Evolutionary conservation across 2,329 filamentous ascomycete species (phyloP).

Genomic region (Colletotrichum brevisporum): DNA sequence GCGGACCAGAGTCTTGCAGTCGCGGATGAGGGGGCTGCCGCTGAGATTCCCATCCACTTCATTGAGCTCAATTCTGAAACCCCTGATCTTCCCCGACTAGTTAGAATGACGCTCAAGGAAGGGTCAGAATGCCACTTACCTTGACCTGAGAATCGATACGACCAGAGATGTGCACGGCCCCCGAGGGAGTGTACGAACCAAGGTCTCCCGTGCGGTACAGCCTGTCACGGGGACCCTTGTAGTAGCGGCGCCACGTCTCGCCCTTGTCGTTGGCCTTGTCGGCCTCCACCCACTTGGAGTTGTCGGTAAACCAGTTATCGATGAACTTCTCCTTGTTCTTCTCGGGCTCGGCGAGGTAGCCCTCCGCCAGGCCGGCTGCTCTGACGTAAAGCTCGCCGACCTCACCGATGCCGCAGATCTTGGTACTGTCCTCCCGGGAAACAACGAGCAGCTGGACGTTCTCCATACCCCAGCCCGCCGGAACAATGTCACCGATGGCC

Average conservation of each 20-base stretch:
- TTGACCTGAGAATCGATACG: constrained; percentile 93
- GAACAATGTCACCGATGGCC: constrained; percentile 75
- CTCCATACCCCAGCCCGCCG: constrained; percentile 87
- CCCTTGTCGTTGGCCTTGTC: constrained; percentile 11
- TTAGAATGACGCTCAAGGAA: too few relatives aligned
- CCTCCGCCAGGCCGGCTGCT: constrained; percentile 85
- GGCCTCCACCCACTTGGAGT: constrained; percentile 3
- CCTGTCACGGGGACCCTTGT: constrained; percentile 85
- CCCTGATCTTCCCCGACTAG: too few relatives aligned
- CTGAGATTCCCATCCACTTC: constrained; percentile 71
- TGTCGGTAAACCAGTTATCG: constrained; percentile 78
- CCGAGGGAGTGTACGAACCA: constrained; percentile 74
- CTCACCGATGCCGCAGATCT: constrained; percentile 84
- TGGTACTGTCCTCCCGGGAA: constrained; percentile 72
- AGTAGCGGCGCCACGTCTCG: constrained; percentile 84
- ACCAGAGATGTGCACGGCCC: constrained; percentile 81
- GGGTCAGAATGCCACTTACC: constrained; percentile 72
- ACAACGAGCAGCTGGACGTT: constrained; percentile 92
- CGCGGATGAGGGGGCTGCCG: constrained; percentile 12
- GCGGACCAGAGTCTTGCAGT: constrained; percentile 77
- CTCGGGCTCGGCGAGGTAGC: constrained; percentile 48
- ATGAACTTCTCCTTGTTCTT: constrained; percentile 82
- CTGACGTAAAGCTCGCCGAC: constrained; percentile 88
- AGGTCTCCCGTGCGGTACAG: constrained; percentile 92
- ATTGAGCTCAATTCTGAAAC: constrained; percentile 93